Base-by-base conservation (phyloP, 2,329 filamentous ascomycete species). In the Cercospora citrullina region DNA sequence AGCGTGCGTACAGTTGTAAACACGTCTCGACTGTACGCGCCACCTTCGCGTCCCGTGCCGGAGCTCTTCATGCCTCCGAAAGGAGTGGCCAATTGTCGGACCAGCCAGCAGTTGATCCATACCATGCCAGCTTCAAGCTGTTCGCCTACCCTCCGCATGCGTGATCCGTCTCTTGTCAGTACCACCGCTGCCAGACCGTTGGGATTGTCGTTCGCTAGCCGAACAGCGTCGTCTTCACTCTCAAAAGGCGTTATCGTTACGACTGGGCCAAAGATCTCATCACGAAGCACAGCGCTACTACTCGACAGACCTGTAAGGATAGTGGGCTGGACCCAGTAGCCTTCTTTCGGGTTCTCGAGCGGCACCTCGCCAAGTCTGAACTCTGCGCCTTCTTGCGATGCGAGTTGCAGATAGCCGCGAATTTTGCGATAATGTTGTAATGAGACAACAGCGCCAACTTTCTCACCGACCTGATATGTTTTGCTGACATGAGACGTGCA, bases 271-370 rank as follows among this genome's bases (percentile, higher is more conserved):
- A 80, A 79, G 48, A 80, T 77, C 66, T 80, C 77, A 65, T 80
- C 75, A 26, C 72, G 75, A 21, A 75, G 69, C 16, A 79, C 71
- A 16, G 69, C 77, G 2, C 80, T 77, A 28, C 78, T 72, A 66
- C 81, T 80, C 7, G 80, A 76, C 10, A 80, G 75, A 59, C 81
- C 74, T 16, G 80, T 72, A 74, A 84, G 84, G 59, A 85, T 80
- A n/a, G 81, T 80, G 2, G 83, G 82, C 63, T 79, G 75, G 18
- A 85, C 75, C 67, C 81, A 83, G 67, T 78, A 80, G 18, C 82
- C 81, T 14, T 48, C 63, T 21, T 45, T n/a, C 8, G 65, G 65
- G n/a, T 16, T 31, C 45, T 59, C 60, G 8, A 26, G 3, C 18
- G 65, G 65, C 4, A 64, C 26, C 21, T 59, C 39, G 33, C 67